phyloP scores from a whole-genome alignment of 768 basidiomycete species.

The Obba rivulosa region DNA sequence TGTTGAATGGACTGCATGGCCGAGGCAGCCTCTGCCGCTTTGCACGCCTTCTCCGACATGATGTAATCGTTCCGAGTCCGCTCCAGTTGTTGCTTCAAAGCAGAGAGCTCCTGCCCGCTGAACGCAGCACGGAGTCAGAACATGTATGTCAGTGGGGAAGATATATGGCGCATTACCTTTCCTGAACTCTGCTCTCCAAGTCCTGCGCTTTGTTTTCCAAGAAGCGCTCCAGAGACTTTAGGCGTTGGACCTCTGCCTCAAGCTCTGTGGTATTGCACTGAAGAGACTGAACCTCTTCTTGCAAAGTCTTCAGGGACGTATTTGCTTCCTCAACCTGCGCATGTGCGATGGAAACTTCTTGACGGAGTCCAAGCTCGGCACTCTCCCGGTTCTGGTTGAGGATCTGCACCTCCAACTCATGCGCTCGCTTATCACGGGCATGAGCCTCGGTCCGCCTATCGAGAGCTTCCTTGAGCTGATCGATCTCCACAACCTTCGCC shows the following conservation, averaged over 20 bases:
- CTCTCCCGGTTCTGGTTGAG: constrained; percentile 10
- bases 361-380: constrained; percentile 9
- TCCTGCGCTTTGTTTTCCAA: constrained; percentile 54
- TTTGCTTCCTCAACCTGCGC: constrained; percentile 38
- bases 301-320: constrained; percentile 29
- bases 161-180: constrained; percentile 37
- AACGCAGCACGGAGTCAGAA: constrained; percentile 2
- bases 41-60: constrained; percentile 51
- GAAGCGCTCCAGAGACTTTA: constrained; percentile 53
- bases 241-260: constrained; percentile 62
- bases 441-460: constrained; percentile 14
- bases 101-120: constrained; percentile 44
- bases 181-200: constrained; percentile 58
- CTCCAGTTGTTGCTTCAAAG: constrained; percentile 36
- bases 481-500: constrained; percentile 24
- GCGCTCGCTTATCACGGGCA: constrained; percentile 7
- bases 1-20: constrained; percentile 62
- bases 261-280: constrained; percentile 54
- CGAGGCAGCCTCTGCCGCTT: constrained; percentile 61
- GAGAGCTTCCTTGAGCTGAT: constrained; percentile 28
- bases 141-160: not conserved
- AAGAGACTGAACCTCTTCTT: constrained; percentile 46
- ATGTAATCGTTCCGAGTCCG: constrained; percentile 38
- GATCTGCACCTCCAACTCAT: constrained; percentile 17
- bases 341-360: constrained; percentile 25